Evolutionary conservation across 2,329 filamentous ascomycete genomes (phyloP).

Genomic region (Mollisiaceae sp.): DNA sequence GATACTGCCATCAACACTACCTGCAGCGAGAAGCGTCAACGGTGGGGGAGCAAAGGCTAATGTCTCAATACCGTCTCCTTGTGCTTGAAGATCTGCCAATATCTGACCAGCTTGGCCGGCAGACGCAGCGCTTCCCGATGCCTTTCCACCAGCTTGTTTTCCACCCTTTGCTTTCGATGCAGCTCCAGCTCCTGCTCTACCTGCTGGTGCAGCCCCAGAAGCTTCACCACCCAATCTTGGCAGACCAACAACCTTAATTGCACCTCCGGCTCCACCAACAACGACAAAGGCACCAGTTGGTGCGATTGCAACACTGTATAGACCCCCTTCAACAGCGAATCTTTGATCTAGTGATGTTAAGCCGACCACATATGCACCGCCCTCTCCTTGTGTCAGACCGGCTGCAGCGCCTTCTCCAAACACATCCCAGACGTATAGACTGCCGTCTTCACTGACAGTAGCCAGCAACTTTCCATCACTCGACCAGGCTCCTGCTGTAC

Average conservation of each 20-base stretch:
- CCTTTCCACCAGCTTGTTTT: conserved; percentile 45
- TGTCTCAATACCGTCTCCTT: conserved; percentile 80
- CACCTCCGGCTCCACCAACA: conserved; percentile 85
- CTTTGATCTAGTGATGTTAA: conserved; percentile 84
- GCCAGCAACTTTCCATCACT: conserved; percentile 84
- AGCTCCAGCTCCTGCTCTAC: not conserved
- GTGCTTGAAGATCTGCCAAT: conserved; percentile 81
- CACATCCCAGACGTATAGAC: conserved; percentile 85
- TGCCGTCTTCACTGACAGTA: conserved; percentile 87
- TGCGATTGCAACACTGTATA: conserved; percentile 86
- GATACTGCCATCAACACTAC: conserved; percentile 77
- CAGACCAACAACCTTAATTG: conserved; percentile 83
- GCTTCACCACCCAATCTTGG: conserved; percentile 58
- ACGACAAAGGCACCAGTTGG: conserved; percentile 81
- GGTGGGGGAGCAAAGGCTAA: conserved; percentile 65
- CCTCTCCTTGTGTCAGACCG: conserved; percentile 59
- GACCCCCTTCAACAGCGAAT: conserved; percentile 87
- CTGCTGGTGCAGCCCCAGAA: conserved; percentile 32
- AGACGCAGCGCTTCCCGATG: conserved; percentile 46
- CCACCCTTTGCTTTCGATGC: conserved; percentile 36
- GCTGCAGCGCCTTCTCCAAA: conserved; percentile 49
- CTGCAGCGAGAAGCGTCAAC: conserved; percentile 63
- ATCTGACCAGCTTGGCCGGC: conserved; percentile 70
- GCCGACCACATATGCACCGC: conserved; percentile 71
- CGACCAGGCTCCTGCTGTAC: conserved; percentile 91